Evolutionary conservation across 2,329 filamentous ascomycete genomes (phyloP), one percentile per base, ranked within the genome.

Genomic region (Epichloe scottii): DNA sequence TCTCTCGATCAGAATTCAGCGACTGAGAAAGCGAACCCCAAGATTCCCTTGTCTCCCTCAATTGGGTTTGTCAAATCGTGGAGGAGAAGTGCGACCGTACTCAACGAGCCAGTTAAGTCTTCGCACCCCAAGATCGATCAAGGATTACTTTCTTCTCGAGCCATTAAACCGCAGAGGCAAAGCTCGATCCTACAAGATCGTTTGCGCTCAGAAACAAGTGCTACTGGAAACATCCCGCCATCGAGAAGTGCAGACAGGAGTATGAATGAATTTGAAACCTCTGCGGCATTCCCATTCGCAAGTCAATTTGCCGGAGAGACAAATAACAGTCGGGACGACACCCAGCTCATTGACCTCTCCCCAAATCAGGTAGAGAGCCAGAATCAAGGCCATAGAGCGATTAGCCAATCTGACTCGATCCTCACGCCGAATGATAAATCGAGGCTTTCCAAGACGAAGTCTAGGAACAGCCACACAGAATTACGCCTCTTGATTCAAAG

Each of bases 401-500:
- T 30, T 17, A 2, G 14, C 48, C 15, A 37, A 30, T n/a, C 19
- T 26, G 21, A 23, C 6, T 39, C 23, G 15, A 34, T 5, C 3
- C n/a, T 26, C 30, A 37, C 35, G 3, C 41, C 17, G 3, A 50
- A 17, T 6, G 19, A 17, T 11, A 39, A 38, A 12, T 14, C 15
- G 3, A 46, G 45, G 17, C 5, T 15, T 19, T 37, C 3, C 17
- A 45, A 40, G n/a, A 40, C 30, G 23, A 53, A 41, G 19, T 2
- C n/a, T 14, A 41, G 37, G 10, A 21, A 44, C 19, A 23, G 38
- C 8, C 23, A 48, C 14, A 17, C 46, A 26, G 30, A 40, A 12
- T 15, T 54, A 33, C 37, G 53, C 19, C 52, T 56, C 21, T 57
- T 65, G 10, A 57, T 68, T 15, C 58, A 61, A 5, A 58, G 60